phyloP scores from a whole-genome alignment of 345 rosid species.

The Eucalyptus leucophloia region DNA sequence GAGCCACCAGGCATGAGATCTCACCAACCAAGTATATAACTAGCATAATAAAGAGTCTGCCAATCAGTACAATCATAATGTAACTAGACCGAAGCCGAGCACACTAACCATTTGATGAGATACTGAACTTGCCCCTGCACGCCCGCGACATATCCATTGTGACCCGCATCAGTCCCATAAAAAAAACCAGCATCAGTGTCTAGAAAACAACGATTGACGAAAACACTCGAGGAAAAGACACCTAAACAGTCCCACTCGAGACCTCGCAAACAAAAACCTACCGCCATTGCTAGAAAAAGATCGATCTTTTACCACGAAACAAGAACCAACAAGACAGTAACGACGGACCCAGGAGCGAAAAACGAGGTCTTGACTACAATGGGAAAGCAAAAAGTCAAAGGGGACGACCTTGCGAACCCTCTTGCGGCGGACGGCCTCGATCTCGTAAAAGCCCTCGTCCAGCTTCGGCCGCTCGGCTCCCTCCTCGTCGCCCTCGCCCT shows the following conservation, averaged over 20 bases:
- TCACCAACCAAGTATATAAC: not conserved
- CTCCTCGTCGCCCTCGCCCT: constrained; percentile 8
- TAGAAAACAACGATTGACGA: not conserved
- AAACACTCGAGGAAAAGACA: not conserved
- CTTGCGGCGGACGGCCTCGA: constrained; percentile 93
- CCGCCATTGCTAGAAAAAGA: not conserved
- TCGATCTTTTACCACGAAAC: not conserved
- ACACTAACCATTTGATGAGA: constrained; percentile 88
- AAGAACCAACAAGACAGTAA: not conserved
- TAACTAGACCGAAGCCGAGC: not conserved
- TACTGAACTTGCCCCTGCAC: constrained; percentile 86
- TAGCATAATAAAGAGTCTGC: not conserved
- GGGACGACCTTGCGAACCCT: constrained; percentile 67
- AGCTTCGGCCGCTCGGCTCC: constrained; percentile 65
- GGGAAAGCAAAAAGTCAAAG: not conserved
- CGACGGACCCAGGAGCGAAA: not conserved
- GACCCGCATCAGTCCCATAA: not conserved
- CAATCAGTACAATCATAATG: not conserved
- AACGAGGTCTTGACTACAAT: not conserved
- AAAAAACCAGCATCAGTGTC: not conserved
- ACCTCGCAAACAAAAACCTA: not conserved
- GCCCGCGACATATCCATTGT: not conserved
- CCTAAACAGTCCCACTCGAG: not conserved
- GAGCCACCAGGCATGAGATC: not conserved
- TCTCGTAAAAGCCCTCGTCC: constrained; percentile 87